These are phyloP conservation scores for Lactifluus volemus DNA, from an alignment of 768 basidiomycete species.

Conservation along the genomic window DNA sequence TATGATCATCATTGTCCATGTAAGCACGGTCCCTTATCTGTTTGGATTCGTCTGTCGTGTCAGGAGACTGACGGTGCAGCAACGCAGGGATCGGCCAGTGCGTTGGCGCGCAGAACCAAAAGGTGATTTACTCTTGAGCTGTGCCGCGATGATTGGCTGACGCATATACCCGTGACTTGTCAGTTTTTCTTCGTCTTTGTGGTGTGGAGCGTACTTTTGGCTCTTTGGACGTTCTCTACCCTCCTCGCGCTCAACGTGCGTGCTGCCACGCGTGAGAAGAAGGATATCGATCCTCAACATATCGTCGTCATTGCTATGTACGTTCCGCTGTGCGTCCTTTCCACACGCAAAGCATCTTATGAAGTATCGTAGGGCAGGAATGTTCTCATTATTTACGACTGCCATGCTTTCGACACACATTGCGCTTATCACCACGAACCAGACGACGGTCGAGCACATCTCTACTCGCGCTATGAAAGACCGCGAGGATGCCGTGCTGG, in stretches of 20 bases:
- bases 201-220: slow-evolving; percentile 50
- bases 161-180: background rate
- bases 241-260: slow-evolving; percentile 46
- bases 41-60: background rate
- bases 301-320: slow-evolving; percentile 70
- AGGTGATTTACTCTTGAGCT: slow-evolving; percentile 33
- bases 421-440: slow-evolving; percentile 48
- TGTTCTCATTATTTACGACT: slow-evolving; percentile 66
- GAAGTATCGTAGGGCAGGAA: slow-evolving; percentile 39
- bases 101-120: slow-evolving; percentile 87
- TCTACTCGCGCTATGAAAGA: slow-evolving; percentile 49
- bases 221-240: slow-evolving; percentile 53
- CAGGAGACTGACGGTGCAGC: background rate
- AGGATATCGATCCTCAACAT: slow-evolving; percentile 51
- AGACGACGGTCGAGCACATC: slow-evolving; percentile 79
- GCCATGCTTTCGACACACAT: slow-evolving; percentile 52
- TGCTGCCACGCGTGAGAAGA: slow-evolving; percentile 20
- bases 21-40: slow-evolving; percentile 28
- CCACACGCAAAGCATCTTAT: background rate
- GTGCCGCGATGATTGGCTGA: background rate
- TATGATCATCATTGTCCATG: slow-evolving; percentile 91
- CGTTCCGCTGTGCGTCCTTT: slow-evolving; percentile 25
- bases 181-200: slow-evolving; percentile 84
- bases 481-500: slow-evolving; percentile 46
- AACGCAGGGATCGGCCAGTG: slow-evolving; percentile 83